Evolutionary conservation across 1,139 yeast species (phyloP), one percentile per base, ranked within the genome.

Genomic region (Taiozyma onychis): DNA sequence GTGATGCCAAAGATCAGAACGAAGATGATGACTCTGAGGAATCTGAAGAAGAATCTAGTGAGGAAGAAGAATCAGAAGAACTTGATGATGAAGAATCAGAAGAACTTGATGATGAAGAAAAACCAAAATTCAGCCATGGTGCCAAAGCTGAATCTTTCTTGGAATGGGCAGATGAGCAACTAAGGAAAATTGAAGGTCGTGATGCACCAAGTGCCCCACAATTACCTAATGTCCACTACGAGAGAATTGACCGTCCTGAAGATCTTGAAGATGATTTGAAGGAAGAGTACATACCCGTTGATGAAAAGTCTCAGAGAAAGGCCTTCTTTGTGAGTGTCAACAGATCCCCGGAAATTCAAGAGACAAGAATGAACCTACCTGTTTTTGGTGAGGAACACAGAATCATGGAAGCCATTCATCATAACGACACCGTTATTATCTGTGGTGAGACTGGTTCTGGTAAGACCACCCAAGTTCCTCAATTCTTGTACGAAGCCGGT

Each of bases 371-470:
- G 64, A 77, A 82, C 48, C 73, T 95, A 24, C 99, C 99, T 0
- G 98, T 93, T 1, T 88, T 80, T 56, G 85, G 85, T 9, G 97
- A 90, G 67, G 99, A 95, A 63, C 97, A 89, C 63, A 75, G 82
- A 51, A 88, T 95, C 47, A 90, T 95, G 97, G 99, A 95, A 66
- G 97, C 97, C 1, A 79, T 95, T 47, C 88, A 88, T 63, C 95
- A 93, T 63, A 88, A 93, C 64, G 97, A 91, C 61, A 87, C 95
- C 56, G 82, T 91, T 0, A 85, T 95, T 16, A 77, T 95, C 35
- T 93, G 98, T 72, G 99, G 99, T 74, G 93, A 85, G 63, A 86
- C 95, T 0, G 95, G 95, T 63, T 85, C 91, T 1, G 93, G 95
- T 73, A 83, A 85, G 65, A 81, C 91, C 7, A 83, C 93, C 1